Conservation (phyloP, 257 asterid genomes). For the Catharanthus roseus region DNA sequence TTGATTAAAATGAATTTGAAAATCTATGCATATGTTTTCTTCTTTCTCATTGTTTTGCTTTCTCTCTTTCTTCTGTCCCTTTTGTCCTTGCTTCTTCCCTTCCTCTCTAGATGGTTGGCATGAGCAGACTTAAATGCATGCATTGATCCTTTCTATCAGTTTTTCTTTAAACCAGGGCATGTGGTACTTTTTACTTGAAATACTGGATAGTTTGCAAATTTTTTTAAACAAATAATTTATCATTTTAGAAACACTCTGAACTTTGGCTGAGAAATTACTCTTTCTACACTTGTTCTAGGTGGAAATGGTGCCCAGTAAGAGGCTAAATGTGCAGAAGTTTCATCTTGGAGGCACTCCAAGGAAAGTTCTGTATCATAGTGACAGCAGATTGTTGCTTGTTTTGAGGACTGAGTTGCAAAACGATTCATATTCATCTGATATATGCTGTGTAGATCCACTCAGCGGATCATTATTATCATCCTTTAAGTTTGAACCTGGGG, state of each 20-base stretch:
- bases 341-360: constrained; percentile 94
- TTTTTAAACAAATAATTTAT: no score
- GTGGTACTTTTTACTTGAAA: background rate
- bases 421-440: constrained; percentile 73
- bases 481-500: constrained; percentile 83
- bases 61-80: background rate
- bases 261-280: background rate
- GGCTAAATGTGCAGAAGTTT: constrained; percentile 97
- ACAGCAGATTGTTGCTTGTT: constrained; percentile 73
- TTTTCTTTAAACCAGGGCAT: background rate
- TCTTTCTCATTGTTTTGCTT: background rate
- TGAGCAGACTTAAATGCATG: background rate
- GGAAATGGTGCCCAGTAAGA: constrained; percentile 96
- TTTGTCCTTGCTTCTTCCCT: background rate
- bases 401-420: constrained; percentile 78
- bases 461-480: constrained; percentile 73
- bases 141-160: background rate
- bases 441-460: constrained; percentile 91
- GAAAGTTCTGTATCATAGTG: constrained; percentile 78
- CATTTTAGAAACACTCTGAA: background rate
- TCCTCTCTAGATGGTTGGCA: background rate
- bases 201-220: background rate
- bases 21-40: background rate
- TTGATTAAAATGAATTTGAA: background rate
- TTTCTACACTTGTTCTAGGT: constrained; percentile 45